Percentiles rank a stretch among this genome's conserved stretches.
Evolutionary conservation across 768 basidiomycete species (phyloP).

Genomic region (Phylloporus sp.): DNA sequence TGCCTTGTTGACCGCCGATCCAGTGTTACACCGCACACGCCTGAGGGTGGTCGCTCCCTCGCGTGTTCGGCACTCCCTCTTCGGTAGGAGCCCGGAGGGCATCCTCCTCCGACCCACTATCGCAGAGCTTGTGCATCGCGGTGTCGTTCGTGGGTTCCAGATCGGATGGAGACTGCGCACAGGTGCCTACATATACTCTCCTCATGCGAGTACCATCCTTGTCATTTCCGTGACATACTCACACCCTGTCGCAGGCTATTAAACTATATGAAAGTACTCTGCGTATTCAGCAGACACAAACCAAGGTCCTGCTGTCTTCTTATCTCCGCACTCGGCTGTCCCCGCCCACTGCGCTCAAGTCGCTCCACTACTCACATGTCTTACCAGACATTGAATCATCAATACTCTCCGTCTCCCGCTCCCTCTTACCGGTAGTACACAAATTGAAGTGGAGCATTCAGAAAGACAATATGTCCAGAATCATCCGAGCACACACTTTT

Average conservation of each 20-base stretch:
- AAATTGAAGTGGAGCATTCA: conserved; percentile 70
- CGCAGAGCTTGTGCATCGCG: conserved; percentile 62
- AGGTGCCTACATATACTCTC: conserved; percentile 63
- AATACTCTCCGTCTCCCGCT: conserved; percentile 51
- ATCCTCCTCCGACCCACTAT: conserved; percentile 59
- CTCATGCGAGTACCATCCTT: conserved; percentile 39
- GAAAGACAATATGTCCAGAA: conserved; percentile 55
- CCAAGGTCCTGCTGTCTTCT: conserved; percentile 47
- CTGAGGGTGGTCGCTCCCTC: conserved; percentile 62
- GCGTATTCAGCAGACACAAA: conserved; percentile 51
- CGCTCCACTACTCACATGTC: conserved; percentile 48
- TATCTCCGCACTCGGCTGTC: conserved; percentile 49
- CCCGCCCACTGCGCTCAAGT: conserved; percentile 37
- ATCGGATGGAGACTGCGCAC: conserved; percentile 64
- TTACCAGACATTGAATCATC: conserved; percentile 65
- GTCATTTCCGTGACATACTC: background rate
- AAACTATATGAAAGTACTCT: conserved; percentile 60
- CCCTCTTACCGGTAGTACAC: conserved; percentile 59
- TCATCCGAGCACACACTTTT: conserved; percentile 42
- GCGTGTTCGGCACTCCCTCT: conserved; percentile 61
- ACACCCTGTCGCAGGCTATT: conserved; percentile 46
- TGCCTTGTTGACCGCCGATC: conserved; percentile 53
- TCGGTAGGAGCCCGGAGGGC: conserved; percentile 54
- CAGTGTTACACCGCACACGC: conserved; percentile 59
- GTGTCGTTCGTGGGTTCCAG: conserved; percentile 64